phyloP scores from a whole-genome alignment of 345 rosid species.

The Acer negundo region DNA sequence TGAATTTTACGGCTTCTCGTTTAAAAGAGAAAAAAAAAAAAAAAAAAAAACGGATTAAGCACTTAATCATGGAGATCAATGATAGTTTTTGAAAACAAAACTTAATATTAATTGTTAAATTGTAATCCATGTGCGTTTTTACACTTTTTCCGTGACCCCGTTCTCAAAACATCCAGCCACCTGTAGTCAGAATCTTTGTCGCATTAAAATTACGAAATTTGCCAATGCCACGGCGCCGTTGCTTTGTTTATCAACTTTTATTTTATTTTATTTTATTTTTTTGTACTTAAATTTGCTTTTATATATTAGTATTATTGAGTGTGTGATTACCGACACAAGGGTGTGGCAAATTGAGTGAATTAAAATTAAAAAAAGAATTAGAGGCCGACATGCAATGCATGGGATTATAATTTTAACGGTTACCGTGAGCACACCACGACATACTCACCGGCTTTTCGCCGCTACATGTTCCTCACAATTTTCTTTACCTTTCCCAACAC shows the following conservation, averaged over 20 bases:
- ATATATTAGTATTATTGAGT: no score
- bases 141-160: not conserved
- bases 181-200: not conserved
- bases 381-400: slow-evolving; percentile 32
- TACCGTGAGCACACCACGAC: slow-evolving; percentile 26
- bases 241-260: no score
- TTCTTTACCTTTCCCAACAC: slow-evolving; percentile 5
- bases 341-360: not conserved
- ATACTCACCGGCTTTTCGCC: slow-evolving; percentile 25
- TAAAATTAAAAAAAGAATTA: not conserved
- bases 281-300: no score
- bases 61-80: no score
- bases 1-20: no score
- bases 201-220: not conserved
- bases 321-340: not conserved
- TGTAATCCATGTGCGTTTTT: not conserved
- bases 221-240: not conserved
- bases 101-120: no score
- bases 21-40: no score
- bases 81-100: no score
- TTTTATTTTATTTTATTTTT: no score
- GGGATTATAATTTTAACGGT: slow-evolving; percentile 20
- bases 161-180: not conserved
- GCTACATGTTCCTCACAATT: slow-evolving; percentile 23
- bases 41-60: no score